Evolutionary conservation across 2,329 filamentous ascomycete species (phyloP).

Genomic region (Fusarium sp.): DNA sequence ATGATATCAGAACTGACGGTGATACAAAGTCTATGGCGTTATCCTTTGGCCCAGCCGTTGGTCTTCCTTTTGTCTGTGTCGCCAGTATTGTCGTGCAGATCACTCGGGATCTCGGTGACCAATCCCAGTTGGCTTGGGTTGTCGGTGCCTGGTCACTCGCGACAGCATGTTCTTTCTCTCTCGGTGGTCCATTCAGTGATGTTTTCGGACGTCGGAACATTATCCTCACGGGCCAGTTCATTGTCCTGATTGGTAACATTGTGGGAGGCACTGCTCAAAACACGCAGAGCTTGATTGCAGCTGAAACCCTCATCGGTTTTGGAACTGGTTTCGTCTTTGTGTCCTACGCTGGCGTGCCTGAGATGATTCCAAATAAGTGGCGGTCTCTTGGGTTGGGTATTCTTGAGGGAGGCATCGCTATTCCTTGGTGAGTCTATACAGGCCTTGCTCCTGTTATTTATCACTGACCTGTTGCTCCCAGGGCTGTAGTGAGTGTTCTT

Average conservation of each 20-base stretch:
- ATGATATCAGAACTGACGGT: neutral
- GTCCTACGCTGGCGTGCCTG: slow-evolving; percentile 20
- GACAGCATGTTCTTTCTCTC: slow-evolving; percentile 17
- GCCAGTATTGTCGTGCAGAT: slow-evolving; percentile 12
- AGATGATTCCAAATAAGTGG: slow-evolving; percentile 27
- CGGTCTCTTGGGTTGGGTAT: slow-evolving; percentile 14
- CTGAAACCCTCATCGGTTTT: neutral
- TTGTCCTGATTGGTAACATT: slow-evolving; percentile 16
- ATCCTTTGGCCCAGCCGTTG: slow-evolving; percentile 11
- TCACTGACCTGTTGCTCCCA: neutral
- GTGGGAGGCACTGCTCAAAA: slow-evolving; percentile 12
- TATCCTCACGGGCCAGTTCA: neutral
- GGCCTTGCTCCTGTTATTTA: rapidly evolving
- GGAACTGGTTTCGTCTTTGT: slow-evolving; percentile 17
- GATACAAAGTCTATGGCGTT: slow-evolving; percentile 6
- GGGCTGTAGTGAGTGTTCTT: neutral
- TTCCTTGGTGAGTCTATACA: slow-evolving; percentile 3
- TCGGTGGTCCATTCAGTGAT: slow-evolving; percentile 17
- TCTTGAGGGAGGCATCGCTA: slow-evolving; percentile 8
- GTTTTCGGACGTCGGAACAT: slow-evolving; percentile 10
- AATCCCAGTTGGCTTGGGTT: slow-evolving; percentile 4
- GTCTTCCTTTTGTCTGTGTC: neutral
- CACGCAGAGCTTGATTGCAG: neutral
- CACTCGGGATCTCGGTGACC: slow-evolving; percentile 1
- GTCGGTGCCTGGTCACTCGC: slow-evolving; percentile 15